These are phyloP conservation scores for Podospora bellae-mahoneyi DNA, from an alignment of 495 filamentous ascomycete genomes.

Conservation along the genomic window DNA sequence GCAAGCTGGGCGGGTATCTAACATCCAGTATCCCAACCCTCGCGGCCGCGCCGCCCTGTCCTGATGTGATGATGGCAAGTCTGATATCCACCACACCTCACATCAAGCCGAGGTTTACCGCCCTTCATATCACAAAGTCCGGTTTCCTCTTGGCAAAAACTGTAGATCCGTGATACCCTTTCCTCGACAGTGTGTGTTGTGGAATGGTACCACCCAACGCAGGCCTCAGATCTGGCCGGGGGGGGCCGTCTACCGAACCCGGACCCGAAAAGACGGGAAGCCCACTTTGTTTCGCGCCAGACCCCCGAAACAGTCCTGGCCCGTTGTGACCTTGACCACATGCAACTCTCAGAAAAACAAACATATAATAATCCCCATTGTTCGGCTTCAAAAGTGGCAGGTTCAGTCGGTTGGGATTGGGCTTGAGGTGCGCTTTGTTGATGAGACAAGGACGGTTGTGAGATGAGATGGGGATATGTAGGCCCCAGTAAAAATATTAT, in stretches of 20 bases:
- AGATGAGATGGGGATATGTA: not conserved
- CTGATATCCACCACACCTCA: not conserved
- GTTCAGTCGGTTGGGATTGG: not conserved
- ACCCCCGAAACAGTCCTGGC: not conserved
- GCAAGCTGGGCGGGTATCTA: not conserved
- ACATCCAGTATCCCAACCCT: not conserved
- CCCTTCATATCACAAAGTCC: not conserved
- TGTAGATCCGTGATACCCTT: not conserved
- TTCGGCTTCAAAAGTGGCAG: not conserved
- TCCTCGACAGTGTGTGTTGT: not conserved
- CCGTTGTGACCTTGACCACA: not conserved
- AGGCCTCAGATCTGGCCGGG: not conserved
- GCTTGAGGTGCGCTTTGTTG: not conserved
- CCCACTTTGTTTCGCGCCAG: not conserved
- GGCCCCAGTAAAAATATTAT: not conserved
- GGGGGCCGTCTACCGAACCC: not conserved
- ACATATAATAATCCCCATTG: not conserved
- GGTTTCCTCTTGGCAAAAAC: not conserved
- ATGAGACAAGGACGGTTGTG: not conserved
- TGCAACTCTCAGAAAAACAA: not conserved
- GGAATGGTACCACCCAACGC: not conserved
- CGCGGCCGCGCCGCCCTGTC: not conserved
- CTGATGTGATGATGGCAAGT: not conserved
- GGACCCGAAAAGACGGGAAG: not conserved
- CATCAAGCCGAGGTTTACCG: too few species aligned